Conservation (phyloP, 768 basidiomycete genomes). For the Tylopilus rubrobrunneus region DNA sequence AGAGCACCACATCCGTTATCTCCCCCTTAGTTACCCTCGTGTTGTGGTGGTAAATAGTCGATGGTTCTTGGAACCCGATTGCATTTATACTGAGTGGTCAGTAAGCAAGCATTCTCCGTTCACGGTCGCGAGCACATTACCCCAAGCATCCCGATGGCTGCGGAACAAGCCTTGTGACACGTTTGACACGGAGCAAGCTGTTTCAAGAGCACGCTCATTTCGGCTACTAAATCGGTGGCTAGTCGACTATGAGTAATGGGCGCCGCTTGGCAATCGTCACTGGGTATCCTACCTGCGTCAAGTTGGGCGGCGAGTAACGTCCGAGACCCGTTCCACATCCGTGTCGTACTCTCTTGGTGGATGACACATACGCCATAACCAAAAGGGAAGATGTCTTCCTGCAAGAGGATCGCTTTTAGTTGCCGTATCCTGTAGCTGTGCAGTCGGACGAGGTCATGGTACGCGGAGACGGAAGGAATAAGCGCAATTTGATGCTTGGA, state of each 20-base stretch:
- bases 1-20: conserved; percentile 2
- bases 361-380: conserved; percentile 61
- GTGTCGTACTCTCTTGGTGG: conserved; percentile 44
- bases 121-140: conserved; percentile 34
- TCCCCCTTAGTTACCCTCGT: conserved; percentile 18
- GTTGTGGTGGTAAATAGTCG: conserved; percentile 37
- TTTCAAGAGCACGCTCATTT: conserved; percentile 55
- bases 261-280: background rate
- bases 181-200: conserved; percentile 45
- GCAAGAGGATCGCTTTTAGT: conserved; percentile 48
- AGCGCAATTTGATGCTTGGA: conserved; percentile 44
- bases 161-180: conserved; percentile 58
- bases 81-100: conserved; percentile 55
- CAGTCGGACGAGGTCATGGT: conserved; percentile 58
- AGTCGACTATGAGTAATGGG: conserved; percentile 6
- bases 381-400: conserved; percentile 68
- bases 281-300: conserved; percentile 44
- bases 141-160: conserved; percentile 66
- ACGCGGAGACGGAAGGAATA: conserved; percentile 57
- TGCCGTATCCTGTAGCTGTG: conserved; percentile 54
- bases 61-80: conserved; percentile 49
- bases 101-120: conserved; percentile 6
- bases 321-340: conserved; percentile 51
- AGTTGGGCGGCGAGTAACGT: conserved; percentile 42
- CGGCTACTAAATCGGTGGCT: conserved; percentile 66